phyloP scores from a whole-genome alignment of 495 filamentous ascomycete species.

The Rhypophila decipiens region DNA sequence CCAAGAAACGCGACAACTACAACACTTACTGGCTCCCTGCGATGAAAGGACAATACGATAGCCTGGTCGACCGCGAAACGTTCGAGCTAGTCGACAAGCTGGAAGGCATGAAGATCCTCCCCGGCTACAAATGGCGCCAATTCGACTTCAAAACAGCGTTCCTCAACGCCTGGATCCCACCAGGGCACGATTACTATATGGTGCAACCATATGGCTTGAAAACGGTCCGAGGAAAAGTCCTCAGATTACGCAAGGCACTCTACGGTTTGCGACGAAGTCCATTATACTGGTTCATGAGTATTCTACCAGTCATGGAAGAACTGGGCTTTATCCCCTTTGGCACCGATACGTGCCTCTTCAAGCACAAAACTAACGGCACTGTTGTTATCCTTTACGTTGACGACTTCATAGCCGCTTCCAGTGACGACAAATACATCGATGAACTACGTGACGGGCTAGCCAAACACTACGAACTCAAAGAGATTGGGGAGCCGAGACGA shows the following conservation, averaged over 20 bases:
- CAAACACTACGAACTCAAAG: not conserved
- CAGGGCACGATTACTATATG: not conserved
- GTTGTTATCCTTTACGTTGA: slow-evolving; percentile 1
- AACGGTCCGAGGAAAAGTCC: not conserved
- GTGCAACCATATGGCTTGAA: not conserved
- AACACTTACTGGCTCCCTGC: too few species aligned
- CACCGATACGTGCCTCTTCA: not conserved
- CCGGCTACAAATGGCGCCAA: not conserved
- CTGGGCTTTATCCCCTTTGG: not conserved
- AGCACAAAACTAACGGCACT: not conserved
- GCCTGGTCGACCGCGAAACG: too few species aligned
- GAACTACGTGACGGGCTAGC: not conserved
- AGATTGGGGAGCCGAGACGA: not conserved
- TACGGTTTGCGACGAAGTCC: not conserved
- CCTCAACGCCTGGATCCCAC: not conserved
- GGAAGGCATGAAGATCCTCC: too few species aligned
- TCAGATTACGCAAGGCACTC: not conserved
- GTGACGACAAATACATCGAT: not conserved
- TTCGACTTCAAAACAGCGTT: slow-evolving; percentile 8
- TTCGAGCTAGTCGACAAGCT: too few species aligned
- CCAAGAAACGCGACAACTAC: too few species aligned
- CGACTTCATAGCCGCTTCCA: not conserved
- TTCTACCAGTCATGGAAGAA: not conserved
- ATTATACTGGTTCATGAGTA: slow-evolving; percentile 5
- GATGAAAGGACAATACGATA: too few species aligned